phyloP scores from a whole-genome alignment of 2,329 filamentous ascomycete species.

The Scytalidium lignicola region DNA sequence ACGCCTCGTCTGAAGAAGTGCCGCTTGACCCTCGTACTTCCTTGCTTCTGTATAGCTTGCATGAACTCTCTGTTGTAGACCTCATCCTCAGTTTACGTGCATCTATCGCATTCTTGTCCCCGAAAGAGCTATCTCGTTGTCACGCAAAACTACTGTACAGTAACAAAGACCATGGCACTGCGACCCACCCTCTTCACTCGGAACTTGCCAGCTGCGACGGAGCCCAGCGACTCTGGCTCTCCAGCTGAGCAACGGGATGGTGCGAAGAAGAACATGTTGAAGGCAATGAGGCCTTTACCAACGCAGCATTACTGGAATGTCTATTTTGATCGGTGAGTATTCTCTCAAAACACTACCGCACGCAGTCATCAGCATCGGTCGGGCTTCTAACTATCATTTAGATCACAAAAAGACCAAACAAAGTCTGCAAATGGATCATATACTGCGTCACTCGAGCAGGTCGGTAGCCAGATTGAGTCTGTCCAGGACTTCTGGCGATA shows the following conservation, averaged over 20 bases:
- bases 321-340: slow-evolving; percentile 55
- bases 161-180: slow-evolving; percentile 47
- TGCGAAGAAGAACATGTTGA: slow-evolving; percentile 78
- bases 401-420: slow-evolving; percentile 27
- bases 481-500: slow-evolving; percentile 83
- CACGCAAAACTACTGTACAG: slow-evolving; percentile 11
- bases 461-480: slow-evolving; percentile 65
- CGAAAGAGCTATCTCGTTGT: not conserved
- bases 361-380: not conserved
- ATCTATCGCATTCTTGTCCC: not conserved
- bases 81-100: not conserved
- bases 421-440: slow-evolving; percentile 30
- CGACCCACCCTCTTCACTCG: slow-evolving; percentile 57
- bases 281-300: slow-evolving; percentile 65
- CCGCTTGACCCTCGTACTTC: not conserved
- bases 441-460: slow-evolving; percentile 47
- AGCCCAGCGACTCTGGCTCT: slow-evolving; percentile 57
- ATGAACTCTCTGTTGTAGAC: not conserved
- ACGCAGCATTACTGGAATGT: slow-evolving; percentile 79
- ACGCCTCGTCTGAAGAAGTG: not conserved
- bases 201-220: slow-evolving; percentile 57
- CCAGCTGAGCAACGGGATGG: slow-evolving; percentile 70
- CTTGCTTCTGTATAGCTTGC: too few species aligned
- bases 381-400: slow-evolving; percentile 7
- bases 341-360: not conserved